Evolutionary conservation across 2,329 filamentous ascomycete species (phyloP).

Genomic region (Colletotrichum sp.): DNA sequence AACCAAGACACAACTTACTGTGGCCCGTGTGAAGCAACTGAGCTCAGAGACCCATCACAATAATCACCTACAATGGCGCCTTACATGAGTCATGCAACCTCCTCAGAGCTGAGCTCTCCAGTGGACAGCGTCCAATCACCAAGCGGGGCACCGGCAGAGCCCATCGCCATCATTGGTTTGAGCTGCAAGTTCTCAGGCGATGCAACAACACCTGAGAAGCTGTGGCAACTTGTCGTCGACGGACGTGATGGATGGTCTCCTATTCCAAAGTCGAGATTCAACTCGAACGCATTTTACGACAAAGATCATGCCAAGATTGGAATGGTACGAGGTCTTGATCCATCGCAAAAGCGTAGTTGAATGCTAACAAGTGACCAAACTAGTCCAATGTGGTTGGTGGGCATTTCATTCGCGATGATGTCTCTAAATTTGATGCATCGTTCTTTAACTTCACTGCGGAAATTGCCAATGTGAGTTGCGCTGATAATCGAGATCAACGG

Average conservation of each 20-base stretch:
- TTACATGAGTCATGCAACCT: not conserved
- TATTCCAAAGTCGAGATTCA: constrained; percentile 8
- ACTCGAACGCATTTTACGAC: not conserved
- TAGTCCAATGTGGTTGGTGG: constrained; percentile 1
- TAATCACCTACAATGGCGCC: not conserved
- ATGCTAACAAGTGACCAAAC: not conserved
- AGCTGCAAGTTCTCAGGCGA: constrained; percentile 26
- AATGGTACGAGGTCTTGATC: not conserved
- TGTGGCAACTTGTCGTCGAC: constrained; percentile 19
- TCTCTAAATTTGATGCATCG: constrained; percentile 1
- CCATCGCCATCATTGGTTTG: constrained; percentile 27
- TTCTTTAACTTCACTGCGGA: constrained; percentile 14
- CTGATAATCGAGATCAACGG: accelerated
- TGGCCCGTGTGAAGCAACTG: not conserved
- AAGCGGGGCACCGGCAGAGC: not conserved
- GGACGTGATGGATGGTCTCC: not conserved
- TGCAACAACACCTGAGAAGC: constrained; percentile 18
- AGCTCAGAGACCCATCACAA: not conserved
- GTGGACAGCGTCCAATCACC: not conserved
- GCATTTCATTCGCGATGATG: not conserved
- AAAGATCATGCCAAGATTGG: not conserved
- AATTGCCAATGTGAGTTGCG: not conserved
- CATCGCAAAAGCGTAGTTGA: not conserved
- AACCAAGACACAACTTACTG: not conserved
- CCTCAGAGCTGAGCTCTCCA: not conserved